Conservation (phyloP, 176 grass and related monocot genomes). For the Rhipidocladum racemiflorum region DNA sequence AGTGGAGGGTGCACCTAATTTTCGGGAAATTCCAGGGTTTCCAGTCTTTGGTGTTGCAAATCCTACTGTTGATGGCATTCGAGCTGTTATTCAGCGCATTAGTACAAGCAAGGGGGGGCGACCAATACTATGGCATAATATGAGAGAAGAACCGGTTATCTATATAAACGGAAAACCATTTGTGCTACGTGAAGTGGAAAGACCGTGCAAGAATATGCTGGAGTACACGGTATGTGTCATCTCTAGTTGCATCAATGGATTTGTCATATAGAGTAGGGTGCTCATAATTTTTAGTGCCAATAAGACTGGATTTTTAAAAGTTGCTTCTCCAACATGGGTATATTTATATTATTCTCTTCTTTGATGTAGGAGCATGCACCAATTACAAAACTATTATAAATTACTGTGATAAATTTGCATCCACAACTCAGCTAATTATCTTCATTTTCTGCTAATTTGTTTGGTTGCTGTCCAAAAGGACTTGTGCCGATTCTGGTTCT, state of each 20-base stretch:
- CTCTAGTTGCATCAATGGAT: conserved; percentile 20
- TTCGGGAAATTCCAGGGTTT: conserved; percentile 84
- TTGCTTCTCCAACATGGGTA: neutral
- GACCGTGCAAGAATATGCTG: conserved; percentile 96
- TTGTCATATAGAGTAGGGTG: conserved; percentile 13
- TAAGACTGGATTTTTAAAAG: neutral
- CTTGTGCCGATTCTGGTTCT: neutral
- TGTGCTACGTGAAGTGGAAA: conserved; percentile 97
- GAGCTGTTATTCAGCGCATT: conserved; percentile 69
- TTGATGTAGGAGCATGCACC: neutral
- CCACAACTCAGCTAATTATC: conserved; percentile 3
- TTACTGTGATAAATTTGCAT: conserved; percentile 11
- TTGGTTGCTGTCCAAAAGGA: neutral
- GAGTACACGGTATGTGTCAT: conserved; percentile 77
- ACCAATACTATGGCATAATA: conserved; percentile 94
- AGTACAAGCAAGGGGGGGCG: conserved; percentile 81
- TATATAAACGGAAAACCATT: conserved; percentile 98
- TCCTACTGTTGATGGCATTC: conserved; percentile 88
- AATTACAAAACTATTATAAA: neutral
- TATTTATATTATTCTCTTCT: neutral
- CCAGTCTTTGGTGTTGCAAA: conserved; percentile 98
- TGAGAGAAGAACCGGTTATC: conserved; percentile 99
- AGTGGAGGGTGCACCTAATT: conserved; percentile 98
- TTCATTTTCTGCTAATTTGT: conserved; percentile 15
- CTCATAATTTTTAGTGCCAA: conserved; percentile 18